A percentile compares a stretch with the other conserved stretches of the same genome.
Conservation (phyloP, 2,329 filamentous ascomycete species). For the Colletotrichum gigasporum region DNA sequence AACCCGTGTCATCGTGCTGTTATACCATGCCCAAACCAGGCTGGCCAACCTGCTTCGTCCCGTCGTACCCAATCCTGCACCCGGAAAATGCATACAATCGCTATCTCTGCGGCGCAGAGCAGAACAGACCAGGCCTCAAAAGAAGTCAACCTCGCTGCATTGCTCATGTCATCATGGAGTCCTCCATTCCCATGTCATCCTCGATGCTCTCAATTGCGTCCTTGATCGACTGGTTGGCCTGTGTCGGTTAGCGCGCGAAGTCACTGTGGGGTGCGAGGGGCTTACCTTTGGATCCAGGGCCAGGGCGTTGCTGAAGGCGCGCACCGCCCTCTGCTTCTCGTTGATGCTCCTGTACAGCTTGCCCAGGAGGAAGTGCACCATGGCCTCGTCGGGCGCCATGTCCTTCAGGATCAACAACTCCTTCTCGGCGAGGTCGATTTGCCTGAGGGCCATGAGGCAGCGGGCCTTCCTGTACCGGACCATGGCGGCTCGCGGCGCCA, state of each 20-base stretch:
- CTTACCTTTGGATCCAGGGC: slow-evolving; percentile 96
- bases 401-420: slow-evolving; percentile 92
- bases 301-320: slow-evolving; percentile 92
- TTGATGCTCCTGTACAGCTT: slow-evolving; percentile 80
- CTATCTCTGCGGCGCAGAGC: neutral
- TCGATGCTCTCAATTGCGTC: slow-evolving; percentile 94
- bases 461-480: slow-evolving; percentile 94
- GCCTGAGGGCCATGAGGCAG: slow-evolving; percentile 79
- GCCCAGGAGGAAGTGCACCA: slow-evolving; percentile 93
- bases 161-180: slow-evolving; percentile 68
- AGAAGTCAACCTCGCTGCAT: neutral
- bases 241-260: slow-evolving; percentile 25
- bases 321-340: slow-evolving; percentile 82
- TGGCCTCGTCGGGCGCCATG: slow-evolving; percentile 91
- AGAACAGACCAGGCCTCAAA: neutral
- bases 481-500: slow-evolving; percentile 83
- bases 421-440: slow-evolving; percentile 75
- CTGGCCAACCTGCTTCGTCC: slow-evolving; percentile 21
- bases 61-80: slow-evolving; percentile 16
- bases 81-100: slow-evolving; percentile 6
- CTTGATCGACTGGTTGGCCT: slow-evolving; percentile 95
- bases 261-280: slow-evolving; percentile 1
- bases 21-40: slow-evolving; percentile 22
- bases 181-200: slow-evolving; percentile 77
- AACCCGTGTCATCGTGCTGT: slow-evolving; percentile 29